Conservation (phyloP, 768 basidiomycete species). For the Amanita pseudoporphyria region DNA sequence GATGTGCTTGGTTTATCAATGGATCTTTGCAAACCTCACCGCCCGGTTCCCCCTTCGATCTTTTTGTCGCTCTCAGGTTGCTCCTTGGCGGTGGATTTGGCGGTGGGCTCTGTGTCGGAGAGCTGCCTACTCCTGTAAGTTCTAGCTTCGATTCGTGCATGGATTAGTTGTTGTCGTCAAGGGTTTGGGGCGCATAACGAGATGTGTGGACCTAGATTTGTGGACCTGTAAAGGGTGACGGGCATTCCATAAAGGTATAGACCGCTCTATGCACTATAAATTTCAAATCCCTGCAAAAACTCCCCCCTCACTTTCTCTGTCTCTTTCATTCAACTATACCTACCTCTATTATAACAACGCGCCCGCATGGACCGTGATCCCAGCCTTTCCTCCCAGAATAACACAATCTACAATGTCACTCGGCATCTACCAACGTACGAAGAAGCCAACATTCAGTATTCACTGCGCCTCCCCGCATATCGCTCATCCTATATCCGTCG, state of each 20-base stretch:
- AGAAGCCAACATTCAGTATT: background rate
- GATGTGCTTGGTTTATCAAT: no score
- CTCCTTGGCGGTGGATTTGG: no score
- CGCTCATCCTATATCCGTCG: conserved; percentile 2
- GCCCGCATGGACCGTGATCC: background rate
- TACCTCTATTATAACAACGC: no score
- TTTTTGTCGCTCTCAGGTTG: no score
- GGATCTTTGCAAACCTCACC: no score
- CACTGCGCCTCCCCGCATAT: background rate
- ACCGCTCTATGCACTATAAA: background rate
- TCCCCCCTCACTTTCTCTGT: background rate
- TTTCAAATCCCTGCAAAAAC: background rate
- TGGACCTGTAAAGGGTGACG: background rate
- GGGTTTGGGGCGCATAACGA: no score
- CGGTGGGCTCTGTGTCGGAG: no score
- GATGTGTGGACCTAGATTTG: no score
- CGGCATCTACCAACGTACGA: background rate
- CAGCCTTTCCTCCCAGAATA: background rate
- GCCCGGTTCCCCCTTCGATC: no score
- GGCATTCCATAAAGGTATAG: background rate
- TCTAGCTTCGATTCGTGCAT: no score
- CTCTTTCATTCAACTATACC: background rate
- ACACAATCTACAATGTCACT: background rate
- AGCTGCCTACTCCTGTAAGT: no score
- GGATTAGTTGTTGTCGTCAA: no score